Evolutionary conservation across 2,329 filamentous ascomycete genomes (phyloP), one percentile per base, ranked within the genome.

Genomic region (Colletotrichum orchidophilum): DNA sequence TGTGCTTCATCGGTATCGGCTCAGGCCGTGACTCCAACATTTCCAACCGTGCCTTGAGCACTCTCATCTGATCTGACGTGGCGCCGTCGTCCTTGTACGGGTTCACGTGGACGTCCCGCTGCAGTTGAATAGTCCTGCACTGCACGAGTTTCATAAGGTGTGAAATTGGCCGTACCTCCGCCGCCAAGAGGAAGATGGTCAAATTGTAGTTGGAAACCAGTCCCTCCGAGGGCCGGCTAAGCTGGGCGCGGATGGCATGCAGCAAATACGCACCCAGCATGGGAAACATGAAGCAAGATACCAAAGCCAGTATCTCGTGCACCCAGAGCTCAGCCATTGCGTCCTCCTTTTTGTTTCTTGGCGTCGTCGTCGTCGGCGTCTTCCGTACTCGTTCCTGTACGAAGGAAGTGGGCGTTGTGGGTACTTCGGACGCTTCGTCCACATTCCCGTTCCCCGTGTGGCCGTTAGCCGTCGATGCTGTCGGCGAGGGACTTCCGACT

Each of bases 171-270:
- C 94, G 91, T 31, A 98, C 85, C 81, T 98, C 96, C 3, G 96
- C 93, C 1, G 93, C 94, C 21, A 97, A 87, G 3, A 97, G 85
- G 80, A 98, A 98, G 63, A 98, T 94, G 13, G 92, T 95, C 65
- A 98, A 86, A 80, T 98, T 98, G 82, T 96, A 97, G 80, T 97
- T 94, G 5, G 94, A 97, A 7, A 98, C 92, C 12, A 98, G 85
- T 1, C 94, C 94, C 79, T 97, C 95, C 0, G 94, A 95, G 0
- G 93, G 94, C 2, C 93, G 88, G 27, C 93, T 95, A 21, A 98
- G 88, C 76, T 96, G 94, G 9, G 87, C 88, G 61, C 96, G 90
- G 70, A 98, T 93, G 24, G 90, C 85, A 78, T 98, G 95, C 12
- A 98, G 86, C 49, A 98, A 84, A 81, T 93, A 96, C 31, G 95